phyloP scores from a whole-genome alignment of 2,329 filamentous ascomycete genomes.

The Tothia fuscella region DNA sequence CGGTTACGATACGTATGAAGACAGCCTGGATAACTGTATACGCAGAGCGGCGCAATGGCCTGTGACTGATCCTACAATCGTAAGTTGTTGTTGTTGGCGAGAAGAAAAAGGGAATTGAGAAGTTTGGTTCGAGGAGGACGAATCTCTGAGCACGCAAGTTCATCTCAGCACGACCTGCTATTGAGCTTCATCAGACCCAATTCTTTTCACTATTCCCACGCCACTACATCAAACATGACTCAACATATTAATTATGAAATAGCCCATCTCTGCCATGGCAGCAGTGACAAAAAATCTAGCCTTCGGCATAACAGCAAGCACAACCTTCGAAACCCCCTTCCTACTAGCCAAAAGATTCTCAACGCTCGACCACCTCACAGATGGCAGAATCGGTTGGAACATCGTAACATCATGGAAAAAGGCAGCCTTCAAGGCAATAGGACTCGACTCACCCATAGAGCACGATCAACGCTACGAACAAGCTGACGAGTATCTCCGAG shows the following conservation, averaged over 20 bases:
- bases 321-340: constrained; percentile 26
- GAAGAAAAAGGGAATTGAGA: neutral
- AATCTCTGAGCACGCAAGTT: too few relatives aligned
- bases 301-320: constrained; percentile 26
- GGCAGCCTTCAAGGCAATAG: constrained; percentile 3
- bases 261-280: constrained; percentile 32
- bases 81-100: constrained; percentile 8
- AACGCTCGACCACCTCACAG: constrained; percentile 26
- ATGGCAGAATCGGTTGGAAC: constrained; percentile 34
- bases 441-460: constrained; percentile 25
- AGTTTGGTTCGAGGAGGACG: too few relatives aligned
- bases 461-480: constrained; percentile 51
- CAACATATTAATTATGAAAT: too few relatives aligned
- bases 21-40: constrained; percentile 26
- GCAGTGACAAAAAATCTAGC: constrained; percentile 31
- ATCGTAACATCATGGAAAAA: constrained; percentile 18
- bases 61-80: constrained; percentile 13
- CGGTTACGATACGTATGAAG: constrained; percentile 4
- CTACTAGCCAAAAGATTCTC: constrained; percentile 23
- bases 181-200: too few relatives aligned
- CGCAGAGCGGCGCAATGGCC: constrained; percentile 29
- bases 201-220: too few relatives aligned
- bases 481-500: constrained; percentile 49
- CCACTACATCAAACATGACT: too few relatives aligned
- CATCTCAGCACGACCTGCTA: too few relatives aligned